Base-by-base conservation (phyloP, 2,329 filamentous ascomycete genomes). In the Pseudovirgaria hyperparasitica region DNA sequence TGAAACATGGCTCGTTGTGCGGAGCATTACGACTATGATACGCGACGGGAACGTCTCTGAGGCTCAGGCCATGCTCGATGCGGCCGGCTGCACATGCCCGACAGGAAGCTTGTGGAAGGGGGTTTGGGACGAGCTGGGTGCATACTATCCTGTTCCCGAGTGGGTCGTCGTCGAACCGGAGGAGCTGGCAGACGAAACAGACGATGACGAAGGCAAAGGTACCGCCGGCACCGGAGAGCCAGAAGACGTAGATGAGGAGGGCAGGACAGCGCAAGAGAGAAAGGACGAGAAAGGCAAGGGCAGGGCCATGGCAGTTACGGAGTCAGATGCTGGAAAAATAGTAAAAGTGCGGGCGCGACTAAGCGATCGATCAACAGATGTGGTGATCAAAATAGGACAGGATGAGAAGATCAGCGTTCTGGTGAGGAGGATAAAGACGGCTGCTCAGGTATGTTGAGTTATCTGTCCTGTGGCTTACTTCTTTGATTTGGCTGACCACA, bases 1-100 rank as follows among this genome's bases (percentile, higher is more conserved):
- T 4, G 82, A 93, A 52, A 68, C 90, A 15, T 96, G 87, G 87
- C 72, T 72, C 40, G 76, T 81, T 1, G 53, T 94, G 9, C 67
- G 67, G 23, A 60, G 72, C 1, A 78, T 76, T 0, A 63, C 84
- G 11, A 69, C 79, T 34, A 58, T 81, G 5, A 50, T 93, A 34
- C 77, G 77, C 58, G 41, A 46, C 0, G 63, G 57, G 1, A 47
- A 59, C 16, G 38, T 62, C 19, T 47, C 45, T 18, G 53, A 57
- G 24, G 86, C 86, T 5, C 85, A 94, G 58, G 71, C 68, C 29
- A 78, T 94, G 30, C 57, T 94, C 5, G 72, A 78, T 43, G 85
- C 85, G 2, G 77, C 74, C 6, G 84, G 76, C 7, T 47, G 58
- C 29, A 63, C 54, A 1, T 60, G 56, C 41, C 60, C 60, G 10